phyloP scores from a whole-genome alignment of 176 grass and related monocot species.

The Hyparrhenia diplandra region DNA sequence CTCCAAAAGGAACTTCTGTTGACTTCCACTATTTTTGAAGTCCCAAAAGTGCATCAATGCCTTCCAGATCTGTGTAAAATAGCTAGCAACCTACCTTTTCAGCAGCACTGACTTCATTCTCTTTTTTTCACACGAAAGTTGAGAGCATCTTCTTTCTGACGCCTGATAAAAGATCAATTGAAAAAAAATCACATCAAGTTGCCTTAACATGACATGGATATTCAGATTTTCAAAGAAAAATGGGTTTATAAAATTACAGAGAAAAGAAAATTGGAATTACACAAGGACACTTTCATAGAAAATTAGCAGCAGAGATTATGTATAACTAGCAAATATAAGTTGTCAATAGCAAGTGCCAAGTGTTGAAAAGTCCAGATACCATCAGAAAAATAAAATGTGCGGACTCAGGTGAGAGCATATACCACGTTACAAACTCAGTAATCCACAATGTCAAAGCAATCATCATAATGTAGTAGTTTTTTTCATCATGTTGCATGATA shows the following conservation, averaged over 20 bases:
- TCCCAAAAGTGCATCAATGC: neutral
- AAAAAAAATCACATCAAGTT: constrained; percentile 5
- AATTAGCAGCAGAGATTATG: neutral
- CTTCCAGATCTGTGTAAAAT: neutral
- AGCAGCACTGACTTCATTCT: constrained; percentile 70
- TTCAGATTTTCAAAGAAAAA: neutral
- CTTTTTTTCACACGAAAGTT: constrained; percentile 86
- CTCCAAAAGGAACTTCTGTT: neutral
- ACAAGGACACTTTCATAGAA: neutral
- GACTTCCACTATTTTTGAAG: neutral
- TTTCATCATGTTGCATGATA: neutral
- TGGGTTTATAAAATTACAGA: neutral
- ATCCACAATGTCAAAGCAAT: neutral
- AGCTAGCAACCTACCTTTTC: constrained; percentile 63
- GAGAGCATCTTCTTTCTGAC: constrained; percentile 96
- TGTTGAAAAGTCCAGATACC: neutral
- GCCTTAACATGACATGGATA: neutral
- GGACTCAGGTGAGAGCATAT: neutral
- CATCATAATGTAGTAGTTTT: neutral
- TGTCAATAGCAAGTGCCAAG: neutral
- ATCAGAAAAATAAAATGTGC: neutral
- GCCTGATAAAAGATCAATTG: constrained; percentile 39
- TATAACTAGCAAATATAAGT: neutral
- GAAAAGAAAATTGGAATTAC: constrained; percentile 4
- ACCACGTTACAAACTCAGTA: neutral